Evolutionary conservation across 2,329 filamentous ascomycete genomes (phyloP), one percentile per base, ranked within the genome.

Genomic region (Cladobotryum protrusum): DNA sequence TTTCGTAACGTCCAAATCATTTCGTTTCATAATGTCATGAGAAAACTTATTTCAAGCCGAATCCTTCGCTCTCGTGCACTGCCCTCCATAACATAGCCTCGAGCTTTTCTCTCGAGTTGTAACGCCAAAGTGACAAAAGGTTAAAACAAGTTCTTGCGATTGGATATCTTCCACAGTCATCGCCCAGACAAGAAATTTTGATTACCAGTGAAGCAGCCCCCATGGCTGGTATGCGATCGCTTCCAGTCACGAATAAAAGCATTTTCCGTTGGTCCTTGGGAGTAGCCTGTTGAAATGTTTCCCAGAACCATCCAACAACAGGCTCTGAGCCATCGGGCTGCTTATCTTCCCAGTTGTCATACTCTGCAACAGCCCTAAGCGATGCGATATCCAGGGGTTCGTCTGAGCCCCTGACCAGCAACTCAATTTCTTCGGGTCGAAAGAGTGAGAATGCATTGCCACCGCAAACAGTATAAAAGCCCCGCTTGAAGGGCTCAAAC

Each of bases 81-180:
- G 91, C 91, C 54, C 81, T 79, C 89, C 90, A 95, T 32, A 96
- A 71, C 72, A 83, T 82, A 46, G 67, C 70, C 65, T 89, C 85
- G 52, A 96, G 66, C 57, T 79, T 83, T 62, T 83, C 76, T 57
- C 76, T 81, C 3, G 79, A 82, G 34, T 68, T 64, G 67, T 92
- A 96, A 42, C 81, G 78, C 70, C 85, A 92, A 50, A 96, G 70
- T 4, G 85, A 83, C 55, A 96, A 63, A 65, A 85, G 82, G 64
- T 96, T 96, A 70, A 96, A 96, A 66, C 91, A 96, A 7, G 91
- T 96, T 61, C 90, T 79, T 15, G 91, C 91, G 17, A 89, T 86
- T 1, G 91, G 91, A 63, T 86, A 95, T 54, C 90, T 77, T 35
- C 80, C 76, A 52, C 76, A 75, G 60, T 95, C 87, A 39, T 87